Base-by-base conservation (phyloP, 192 early-diverging fungal species). In the Phycomyces blakesleeanus region DNA sequence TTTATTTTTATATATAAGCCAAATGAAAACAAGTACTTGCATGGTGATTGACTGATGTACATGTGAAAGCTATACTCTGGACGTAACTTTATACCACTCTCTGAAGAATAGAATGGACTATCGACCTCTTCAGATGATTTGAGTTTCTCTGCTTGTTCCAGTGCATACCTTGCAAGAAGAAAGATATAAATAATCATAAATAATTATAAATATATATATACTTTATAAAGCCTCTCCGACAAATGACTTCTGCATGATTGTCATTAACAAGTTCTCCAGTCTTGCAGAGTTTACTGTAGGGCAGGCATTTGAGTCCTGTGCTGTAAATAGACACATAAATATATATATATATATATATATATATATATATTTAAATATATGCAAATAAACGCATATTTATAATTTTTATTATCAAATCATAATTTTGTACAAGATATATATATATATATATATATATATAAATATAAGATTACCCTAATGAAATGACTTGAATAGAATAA, bases 191-290 rank as follows among this genome's bases (percentile, higher is more conserved):
- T 22, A 29, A 8, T 39, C 37, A 49, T n/a, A 38, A 16, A 38
- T 10, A 42, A 44, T n/a, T 22, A 10, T 5, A 41, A 59, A 18
- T 0, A 38, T 10, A 24, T 39, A 55, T 59, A 26, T 83, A 93
- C 84, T 78, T 81, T 27, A 89, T 66, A 59, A 97, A 84, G 22
- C 80, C 82, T 53, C 94, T 81, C 14, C 91, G 83, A 27, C 90
- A 88, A n/a, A 97, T 68, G 0, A 97, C 74, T 74, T 97, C 94
- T 1, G 92, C 94, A 73, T 97, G 94, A 65, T 80, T 82, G 77
- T 97, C 94, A 71, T 91, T 84, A 0, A 97, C 61, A 5, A 81
- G 40, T 54, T 87, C 85, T 25, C 93, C 92, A 27, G 71, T 71
- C 1, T 47, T 60, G 59, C 77, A 73, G 27, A 89, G 76, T 69